phyloP scores from a whole-genome alignment of 2,329 filamentous ascomycete species.

The Apiospora malaysiana region DNA sequence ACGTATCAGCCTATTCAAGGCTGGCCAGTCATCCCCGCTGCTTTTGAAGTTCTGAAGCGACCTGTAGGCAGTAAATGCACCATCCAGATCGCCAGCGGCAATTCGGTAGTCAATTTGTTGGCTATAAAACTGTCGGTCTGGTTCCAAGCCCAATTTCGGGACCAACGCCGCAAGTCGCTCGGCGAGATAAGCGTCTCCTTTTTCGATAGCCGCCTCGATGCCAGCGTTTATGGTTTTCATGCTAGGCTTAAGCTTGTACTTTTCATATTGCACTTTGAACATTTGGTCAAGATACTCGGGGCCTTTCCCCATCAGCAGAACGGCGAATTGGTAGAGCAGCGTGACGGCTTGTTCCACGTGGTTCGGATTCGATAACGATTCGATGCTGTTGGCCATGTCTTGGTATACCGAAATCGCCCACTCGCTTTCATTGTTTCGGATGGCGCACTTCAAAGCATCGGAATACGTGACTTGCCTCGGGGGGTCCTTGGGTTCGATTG shows the following conservation, averaged over 20 bases:
- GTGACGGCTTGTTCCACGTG: slow-evolving; percentile 69
- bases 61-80: slow-evolving; percentile 70
- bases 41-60: slow-evolving; percentile 63
- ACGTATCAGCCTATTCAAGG: slow-evolving; percentile 75
- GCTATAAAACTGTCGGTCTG: slow-evolving; percentile 73
- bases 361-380: slow-evolving; percentile 27
- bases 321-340: slow-evolving; percentile 69
- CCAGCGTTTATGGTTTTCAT: slow-evolving; percentile 78
- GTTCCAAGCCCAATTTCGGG: slow-evolving; percentile 66
- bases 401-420: slow-evolving; percentile 69
- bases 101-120: slow-evolving; percentile 79
- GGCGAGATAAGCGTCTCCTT: slow-evolving; percentile 72
- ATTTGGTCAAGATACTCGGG: slow-evolving; percentile 76
- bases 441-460: slow-evolving; percentile 65
- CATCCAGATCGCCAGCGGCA: slow-evolving; percentile 73
- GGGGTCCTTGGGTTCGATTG: slow-evolving; percentile 47
- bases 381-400: slow-evolving; percentile 49
- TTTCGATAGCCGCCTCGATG: slow-evolving; percentile 73
- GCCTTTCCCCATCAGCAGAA: slow-evolving; percentile 70
- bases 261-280: slow-evolving; percentile 59
- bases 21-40: slow-evolving; percentile 63
- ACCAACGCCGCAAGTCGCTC: slow-evolving; percentile 75
- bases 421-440: slow-evolving; percentile 61
- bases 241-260: slow-evolving; percentile 59
- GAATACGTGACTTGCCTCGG: slow-evolving; percentile 55